phyloP scores from a whole-genome alignment of 306 rosid genomes.

The Quercus suber region DNA sequence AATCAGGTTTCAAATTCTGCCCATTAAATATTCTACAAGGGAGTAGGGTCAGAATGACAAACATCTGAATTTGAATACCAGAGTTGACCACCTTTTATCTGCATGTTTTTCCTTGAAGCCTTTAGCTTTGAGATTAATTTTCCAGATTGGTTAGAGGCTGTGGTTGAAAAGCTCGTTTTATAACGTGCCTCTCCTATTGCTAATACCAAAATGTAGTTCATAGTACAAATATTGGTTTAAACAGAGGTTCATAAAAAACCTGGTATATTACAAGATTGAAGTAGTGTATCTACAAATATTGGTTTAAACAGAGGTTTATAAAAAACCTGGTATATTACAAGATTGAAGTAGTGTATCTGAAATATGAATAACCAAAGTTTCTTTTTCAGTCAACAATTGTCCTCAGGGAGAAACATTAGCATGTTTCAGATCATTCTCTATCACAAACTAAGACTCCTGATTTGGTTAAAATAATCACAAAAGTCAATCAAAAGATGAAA shows the following conservation, averaged over 20 bases:
- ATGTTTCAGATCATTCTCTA: background rate
- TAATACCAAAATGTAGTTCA: too few species aligned
- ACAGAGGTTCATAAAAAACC: too few species aligned
- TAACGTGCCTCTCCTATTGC: too few species aligned
- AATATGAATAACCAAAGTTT: background rate
- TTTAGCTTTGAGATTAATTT: background rate
- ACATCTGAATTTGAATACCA: background rate
- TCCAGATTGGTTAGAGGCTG: background rate
- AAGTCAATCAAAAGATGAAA: background rate
- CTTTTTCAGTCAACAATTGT: background rate
- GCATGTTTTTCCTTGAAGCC: background rate
- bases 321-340: too few species aligned
- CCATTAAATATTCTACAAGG: background rate
- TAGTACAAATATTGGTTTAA: too few species aligned
- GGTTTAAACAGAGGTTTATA: too few species aligned
- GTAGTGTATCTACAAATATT: too few species aligned
- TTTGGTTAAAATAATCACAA: constrained; percentile 6
- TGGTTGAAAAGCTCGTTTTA: background rate
- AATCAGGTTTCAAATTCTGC: background rate
- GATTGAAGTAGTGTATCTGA: too few species aligned
- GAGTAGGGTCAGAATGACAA: background rate
- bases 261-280: too few species aligned
- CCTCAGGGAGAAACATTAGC: background rate
- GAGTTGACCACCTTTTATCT: background rate
- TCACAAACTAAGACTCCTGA: constrained; percentile 10